Evolutionary conservation across 2,329 filamentous ascomycete species (phyloP).

Genomic region (Trichoderma sp.): DNA sequence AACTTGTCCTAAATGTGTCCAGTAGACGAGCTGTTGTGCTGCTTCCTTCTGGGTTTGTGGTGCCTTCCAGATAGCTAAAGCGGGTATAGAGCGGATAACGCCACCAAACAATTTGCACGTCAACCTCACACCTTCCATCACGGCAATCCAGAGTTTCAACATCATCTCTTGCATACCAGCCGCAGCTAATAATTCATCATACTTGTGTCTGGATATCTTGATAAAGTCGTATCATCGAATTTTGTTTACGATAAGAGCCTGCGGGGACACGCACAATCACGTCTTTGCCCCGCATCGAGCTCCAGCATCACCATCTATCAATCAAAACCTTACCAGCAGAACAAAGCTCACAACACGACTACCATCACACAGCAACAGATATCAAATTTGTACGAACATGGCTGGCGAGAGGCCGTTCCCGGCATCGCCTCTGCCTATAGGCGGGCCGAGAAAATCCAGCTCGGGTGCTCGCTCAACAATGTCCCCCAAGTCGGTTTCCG

Average conservation of each 20-base stretch:
- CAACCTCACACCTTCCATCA: not conserved
- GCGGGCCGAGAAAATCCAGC: conserved; percentile 37
- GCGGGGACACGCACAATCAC: not conserved
- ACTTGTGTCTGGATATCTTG: too few relatives aligned
- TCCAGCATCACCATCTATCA: not conserved
- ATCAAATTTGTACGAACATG: not conserved
- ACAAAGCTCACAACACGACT: not conserved
- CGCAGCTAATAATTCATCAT: not conserved
- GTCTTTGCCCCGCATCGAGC: not conserved
- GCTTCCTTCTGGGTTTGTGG: not conserved
- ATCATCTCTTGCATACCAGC: not conserved
- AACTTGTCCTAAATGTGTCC: not conserved
- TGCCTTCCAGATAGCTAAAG: not conserved
- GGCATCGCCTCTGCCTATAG: conserved; percentile 18
- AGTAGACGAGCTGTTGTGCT: not conserved
- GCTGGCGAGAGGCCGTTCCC: not conserved
- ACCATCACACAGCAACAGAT: not conserved
- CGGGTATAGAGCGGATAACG: conserved; percentile 7
- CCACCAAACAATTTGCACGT: conserved; percentile 4
- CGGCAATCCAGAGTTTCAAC: not conserved
- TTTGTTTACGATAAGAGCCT: not conserved
- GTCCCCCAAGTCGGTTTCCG: conserved; percentile 40
- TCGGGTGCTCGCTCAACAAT: conserved; percentile 32
- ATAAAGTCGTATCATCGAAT: not conserved
- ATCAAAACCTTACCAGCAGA: not conserved